Evolutionary conservation across 352 stramenopile genomes (phyloP).

Genomic region (Globisporangium yorkense): DNA sequence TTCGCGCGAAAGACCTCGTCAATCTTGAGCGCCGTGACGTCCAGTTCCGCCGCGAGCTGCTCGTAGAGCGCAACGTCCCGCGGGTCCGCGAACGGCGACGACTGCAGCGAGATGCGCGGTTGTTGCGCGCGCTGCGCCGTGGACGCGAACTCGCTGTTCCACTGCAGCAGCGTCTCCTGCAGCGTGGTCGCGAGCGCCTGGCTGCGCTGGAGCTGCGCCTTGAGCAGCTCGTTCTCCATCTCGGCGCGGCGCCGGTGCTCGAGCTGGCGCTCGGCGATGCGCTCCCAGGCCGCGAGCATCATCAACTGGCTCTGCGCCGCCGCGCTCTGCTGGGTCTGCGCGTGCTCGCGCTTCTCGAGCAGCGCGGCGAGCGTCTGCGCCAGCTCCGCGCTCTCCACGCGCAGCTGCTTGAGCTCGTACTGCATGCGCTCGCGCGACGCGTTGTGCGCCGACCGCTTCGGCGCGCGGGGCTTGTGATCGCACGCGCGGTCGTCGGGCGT

Average conservation of each 20-base stretch:
- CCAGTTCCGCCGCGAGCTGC: not conserved
- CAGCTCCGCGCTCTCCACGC: not conserved
- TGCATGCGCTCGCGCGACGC: slow-evolving; percentile 1
- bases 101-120: not conserved
- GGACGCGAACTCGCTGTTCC: not conserved
- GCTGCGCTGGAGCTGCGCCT: not conserved
- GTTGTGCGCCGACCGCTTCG: not conserved
- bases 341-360: not conserved
- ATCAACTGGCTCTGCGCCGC: slow-evolving; percentile 2
- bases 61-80: slow-evolving; percentile 1
- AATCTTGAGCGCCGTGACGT: not conserved
- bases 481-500: no score
- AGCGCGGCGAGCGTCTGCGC: not conserved
- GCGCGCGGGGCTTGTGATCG: no score
- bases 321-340: not conserved
- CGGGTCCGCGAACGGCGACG: not conserved
- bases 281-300: not conserved
- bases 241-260: not conserved
- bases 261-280: not conserved
- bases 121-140: not conserved
- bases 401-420: slow-evolving; percentile 1
- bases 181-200: not conserved
- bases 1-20: slow-evolving; percentile 2
- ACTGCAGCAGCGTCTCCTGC: not conserved
- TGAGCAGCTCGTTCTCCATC: not conserved